These are phyloP conservation scores for Euptelea pleiosperma DNA, from an alignment of 164 flowering plant genomes.

Conservation along the genomic window DNA sequence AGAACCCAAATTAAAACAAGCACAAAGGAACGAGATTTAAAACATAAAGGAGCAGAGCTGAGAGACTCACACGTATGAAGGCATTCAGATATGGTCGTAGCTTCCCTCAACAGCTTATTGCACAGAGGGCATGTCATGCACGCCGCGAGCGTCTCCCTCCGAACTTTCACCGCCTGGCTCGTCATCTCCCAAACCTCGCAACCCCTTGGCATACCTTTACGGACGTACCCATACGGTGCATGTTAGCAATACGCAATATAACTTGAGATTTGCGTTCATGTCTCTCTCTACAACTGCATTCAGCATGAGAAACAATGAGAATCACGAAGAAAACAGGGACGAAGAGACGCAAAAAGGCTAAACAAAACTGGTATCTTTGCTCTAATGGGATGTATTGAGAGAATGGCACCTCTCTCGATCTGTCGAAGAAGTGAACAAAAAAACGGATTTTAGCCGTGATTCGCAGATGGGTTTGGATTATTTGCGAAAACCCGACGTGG, in stretches of 20 bases:
- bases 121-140: constrained; percentile 97
- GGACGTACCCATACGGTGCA: constrained; percentile 38
- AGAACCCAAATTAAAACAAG: neutral
- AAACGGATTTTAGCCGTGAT: constrained; percentile 11
- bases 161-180: constrained; percentile 63
- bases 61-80: constrained; percentile 84
- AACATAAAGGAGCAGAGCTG: constrained; percentile 1
- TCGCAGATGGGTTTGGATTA: constrained; percentile 17
- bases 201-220: constrained; percentile 13
- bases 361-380: neutral
- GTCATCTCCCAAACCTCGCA: constrained; percentile 36
- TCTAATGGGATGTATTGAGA: constrained; percentile 3
- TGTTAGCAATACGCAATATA: constrained; percentile 20
- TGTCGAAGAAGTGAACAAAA: constrained; percentile 1
- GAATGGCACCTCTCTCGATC: constrained; percentile 13
- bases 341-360: neutral
- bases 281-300: constrained; percentile 27
- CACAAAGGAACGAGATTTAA: constrained; percentile 6
- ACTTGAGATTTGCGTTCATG: constrained; percentile 33
- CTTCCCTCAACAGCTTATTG: constrained; percentile 63
- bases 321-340: constrained; percentile 1
- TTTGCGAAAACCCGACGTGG: constrained; percentile 31
- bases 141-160: constrained; percentile 55
- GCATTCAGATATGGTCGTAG: constrained; percentile 87
- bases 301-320: constrained; percentile 16